Conservation (phyloP, 495 filamentous ascomycete species). For the Penicillium angulare region DNA sequence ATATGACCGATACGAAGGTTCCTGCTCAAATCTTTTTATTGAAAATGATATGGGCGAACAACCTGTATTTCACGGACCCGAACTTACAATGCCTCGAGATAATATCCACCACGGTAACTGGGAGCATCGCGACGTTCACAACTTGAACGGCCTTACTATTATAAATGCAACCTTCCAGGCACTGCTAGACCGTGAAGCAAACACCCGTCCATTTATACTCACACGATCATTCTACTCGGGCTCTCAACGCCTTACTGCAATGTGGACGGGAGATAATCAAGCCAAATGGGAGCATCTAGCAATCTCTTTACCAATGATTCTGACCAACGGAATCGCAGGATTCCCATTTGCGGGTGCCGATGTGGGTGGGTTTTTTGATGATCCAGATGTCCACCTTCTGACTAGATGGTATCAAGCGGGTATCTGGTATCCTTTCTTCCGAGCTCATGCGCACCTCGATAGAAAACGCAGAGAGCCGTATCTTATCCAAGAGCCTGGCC, state of each 20-base stretch:
- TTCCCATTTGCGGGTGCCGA: constrained; percentile 95
- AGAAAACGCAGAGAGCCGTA: constrained; percentile 93
- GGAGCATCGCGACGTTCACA: constrained; percentile 97
- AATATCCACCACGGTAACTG: constrained; percentile 88
- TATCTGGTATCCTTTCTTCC: constrained; percentile 98
- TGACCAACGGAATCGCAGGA: constrained; percentile 86
- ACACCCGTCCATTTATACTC: constrained; percentile 84
- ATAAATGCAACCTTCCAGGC: constrained; percentile 90
- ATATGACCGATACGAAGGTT: constrained; percentile 80
- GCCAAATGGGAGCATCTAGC: constrained; percentile 87
- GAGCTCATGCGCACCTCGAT: constrained; percentile 98
- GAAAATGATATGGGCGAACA: constrained; percentile 99
- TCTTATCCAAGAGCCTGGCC: constrained; percentile 79
- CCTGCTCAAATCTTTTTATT: constrained; percentile 79
- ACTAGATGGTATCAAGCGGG: constrained; percentile 96
- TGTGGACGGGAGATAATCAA: constrained; percentile 99
- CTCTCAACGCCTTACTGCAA: constrained; percentile 83
- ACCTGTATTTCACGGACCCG: constrained; percentile 96
- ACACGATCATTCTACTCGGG: constrained; percentile 91
- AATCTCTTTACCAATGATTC: constrained; percentile 84
- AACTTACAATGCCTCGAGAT: constrained; percentile 95
- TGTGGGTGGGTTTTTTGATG: constrained; percentile 97
- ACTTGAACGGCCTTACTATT: constrained; percentile 89
- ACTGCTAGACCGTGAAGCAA: constrained; percentile 74
- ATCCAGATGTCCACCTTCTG: constrained; percentile 85